Conservation (phyloP, 2,329 filamentous ascomycete genomes). For the Colletotrichum navitas region DNA sequence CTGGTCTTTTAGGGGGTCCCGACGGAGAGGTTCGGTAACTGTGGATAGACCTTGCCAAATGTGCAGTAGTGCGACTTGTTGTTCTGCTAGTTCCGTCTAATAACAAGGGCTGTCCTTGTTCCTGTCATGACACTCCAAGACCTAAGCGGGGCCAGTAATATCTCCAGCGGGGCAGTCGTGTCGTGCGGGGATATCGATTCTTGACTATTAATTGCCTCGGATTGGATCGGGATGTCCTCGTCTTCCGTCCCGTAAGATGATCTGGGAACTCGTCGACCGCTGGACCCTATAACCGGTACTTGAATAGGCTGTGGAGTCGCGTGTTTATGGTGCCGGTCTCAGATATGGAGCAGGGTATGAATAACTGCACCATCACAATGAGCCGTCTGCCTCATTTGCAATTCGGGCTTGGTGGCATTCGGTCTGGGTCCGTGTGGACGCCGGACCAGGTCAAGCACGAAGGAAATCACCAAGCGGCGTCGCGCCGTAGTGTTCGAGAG, state of each 20-base stretch:
- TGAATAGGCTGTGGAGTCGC: neutral
- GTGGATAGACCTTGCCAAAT: constrained; percentile 30
- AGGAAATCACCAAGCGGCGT: constrained; percentile 20
- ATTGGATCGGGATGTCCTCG: constrained; percentile 17
- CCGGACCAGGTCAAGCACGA: constrained; percentile 3
- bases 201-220: constrained; percentile 20
- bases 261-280: constrained; percentile 16
- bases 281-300: constrained; percentile 10
- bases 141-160: constrained; percentile 32
- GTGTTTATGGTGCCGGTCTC: neutral
- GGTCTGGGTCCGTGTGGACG: constrained; percentile 24
- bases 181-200: neutral
- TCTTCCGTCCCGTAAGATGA: constrained; percentile 8
- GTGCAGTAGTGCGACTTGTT: constrained; percentile 28
- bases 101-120: constrained; percentile 34
- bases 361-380: constrained; percentile 7
- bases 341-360: constrained; percentile 9
- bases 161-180: constrained; percentile 25
- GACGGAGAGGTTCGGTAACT: constrained; percentile 35
- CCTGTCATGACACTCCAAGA: constrained; percentile 28
- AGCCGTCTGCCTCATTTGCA: neutral
- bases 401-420: constrained; percentile 2
- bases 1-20: constrained; percentile 24
- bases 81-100: neutral
- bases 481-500: constrained; percentile 1